Conservation (phyloP, 2,329 filamentous ascomycete species). For the Stachybotrys chartarum region DNA sequence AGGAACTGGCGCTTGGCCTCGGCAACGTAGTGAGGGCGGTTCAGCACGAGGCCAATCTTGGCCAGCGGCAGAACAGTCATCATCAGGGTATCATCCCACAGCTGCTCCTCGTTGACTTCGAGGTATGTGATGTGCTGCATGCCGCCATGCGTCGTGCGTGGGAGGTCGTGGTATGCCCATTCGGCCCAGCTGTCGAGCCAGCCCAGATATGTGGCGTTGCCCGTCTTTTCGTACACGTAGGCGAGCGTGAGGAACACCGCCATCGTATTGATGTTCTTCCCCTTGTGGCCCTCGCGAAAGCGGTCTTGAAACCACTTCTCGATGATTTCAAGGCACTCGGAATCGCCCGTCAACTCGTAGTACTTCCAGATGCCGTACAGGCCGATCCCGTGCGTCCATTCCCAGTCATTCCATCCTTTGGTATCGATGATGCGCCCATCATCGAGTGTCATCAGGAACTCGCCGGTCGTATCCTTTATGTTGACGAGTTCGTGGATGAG, state of each 20-base stretch:
- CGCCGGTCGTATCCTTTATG: slow-evolving; percentile 67
- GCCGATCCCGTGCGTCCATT: slow-evolving; percentile 76
- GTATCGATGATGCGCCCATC: slow-evolving; percentile 76
- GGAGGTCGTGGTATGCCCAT: slow-evolving; percentile 73
- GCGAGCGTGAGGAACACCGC: slow-evolving; percentile 69
- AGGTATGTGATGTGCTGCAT: slow-evolving; percentile 74
- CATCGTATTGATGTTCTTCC: slow-evolving; percentile 85
- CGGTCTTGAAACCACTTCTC: slow-evolving; percentile 66
- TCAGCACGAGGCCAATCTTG: slow-evolving; percentile 68
- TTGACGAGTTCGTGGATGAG: slow-evolving; percentile 70
- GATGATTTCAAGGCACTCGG: slow-evolving; percentile 55
- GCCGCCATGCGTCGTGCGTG: slow-evolving; percentile 61
- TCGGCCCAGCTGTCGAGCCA: slow-evolving; percentile 79
- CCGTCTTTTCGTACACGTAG: slow-evolving; percentile 69
- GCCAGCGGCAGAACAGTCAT: slow-evolving; percentile 78
- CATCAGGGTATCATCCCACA: slow-evolving; percentile 85
- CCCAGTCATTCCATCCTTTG: slow-evolving; percentile 79
- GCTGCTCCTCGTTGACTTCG: slow-evolving; percentile 62
- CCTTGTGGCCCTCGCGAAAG: slow-evolving; percentile 63
- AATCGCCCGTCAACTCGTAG: slow-evolving; percentile 62
- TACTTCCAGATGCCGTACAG: slow-evolving; percentile 80
- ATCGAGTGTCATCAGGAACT: slow-evolving; percentile 63
- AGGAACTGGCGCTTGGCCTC: slow-evolving; percentile 75
- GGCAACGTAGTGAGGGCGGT: slow-evolving; percentile 64
- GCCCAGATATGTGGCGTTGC: slow-evolving; percentile 60